phyloP scores from a whole-genome alignment of 805 yeast genomes.

The Helenozyma rhizophorensis region DNA sequence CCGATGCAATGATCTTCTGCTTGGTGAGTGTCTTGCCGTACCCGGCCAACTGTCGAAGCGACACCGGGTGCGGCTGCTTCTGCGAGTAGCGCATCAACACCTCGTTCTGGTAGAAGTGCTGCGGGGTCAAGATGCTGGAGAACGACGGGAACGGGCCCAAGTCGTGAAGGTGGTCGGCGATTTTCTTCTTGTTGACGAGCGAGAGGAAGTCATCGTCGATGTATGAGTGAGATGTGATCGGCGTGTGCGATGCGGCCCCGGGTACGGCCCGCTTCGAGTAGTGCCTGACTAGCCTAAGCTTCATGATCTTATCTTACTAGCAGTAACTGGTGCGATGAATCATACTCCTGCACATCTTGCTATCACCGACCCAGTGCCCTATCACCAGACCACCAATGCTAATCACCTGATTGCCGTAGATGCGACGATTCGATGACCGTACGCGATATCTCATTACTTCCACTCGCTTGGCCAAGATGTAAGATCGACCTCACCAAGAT shows the following conservation, averaged over 20 bases:
- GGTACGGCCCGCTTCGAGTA: slow-evolving; percentile 1
- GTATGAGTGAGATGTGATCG: slow-evolving; percentile 27
- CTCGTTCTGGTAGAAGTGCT: slow-evolving; percentile 84
- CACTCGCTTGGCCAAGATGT: too few relatives aligned
- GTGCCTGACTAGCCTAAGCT: too few relatives aligned
- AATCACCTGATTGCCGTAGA: too few relatives aligned
- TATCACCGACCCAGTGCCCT: too few relatives aligned
- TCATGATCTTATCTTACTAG: too few relatives aligned
- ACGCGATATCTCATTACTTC: too few relatives aligned
- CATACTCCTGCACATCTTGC: too few relatives aligned
- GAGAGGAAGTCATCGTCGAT: slow-evolving; percentile 34
- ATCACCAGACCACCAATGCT: too few relatives aligned
- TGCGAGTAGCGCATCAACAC: slow-evolving; percentile 59
- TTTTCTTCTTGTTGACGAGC: slow-evolving; percentile 24
- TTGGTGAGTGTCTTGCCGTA: slow-evolving; percentile 76
- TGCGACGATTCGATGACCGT: too few relatives aligned
- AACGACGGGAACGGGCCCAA: slow-evolving; percentile 41
- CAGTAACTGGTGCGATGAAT: too few relatives aligned
- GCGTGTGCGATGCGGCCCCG: neutral
- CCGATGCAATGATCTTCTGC: slow-evolving; percentile 75
- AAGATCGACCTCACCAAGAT: too few relatives aligned
- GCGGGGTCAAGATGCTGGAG: slow-evolving; percentile 44
- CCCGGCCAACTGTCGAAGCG: slow-evolving; percentile 84
- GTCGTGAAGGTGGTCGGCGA: slow-evolving; percentile 27
- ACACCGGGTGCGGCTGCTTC: slow-evolving; percentile 79